Conservation (phyloP, 305 asterid species). For the Solanum hybrid region DNA sequence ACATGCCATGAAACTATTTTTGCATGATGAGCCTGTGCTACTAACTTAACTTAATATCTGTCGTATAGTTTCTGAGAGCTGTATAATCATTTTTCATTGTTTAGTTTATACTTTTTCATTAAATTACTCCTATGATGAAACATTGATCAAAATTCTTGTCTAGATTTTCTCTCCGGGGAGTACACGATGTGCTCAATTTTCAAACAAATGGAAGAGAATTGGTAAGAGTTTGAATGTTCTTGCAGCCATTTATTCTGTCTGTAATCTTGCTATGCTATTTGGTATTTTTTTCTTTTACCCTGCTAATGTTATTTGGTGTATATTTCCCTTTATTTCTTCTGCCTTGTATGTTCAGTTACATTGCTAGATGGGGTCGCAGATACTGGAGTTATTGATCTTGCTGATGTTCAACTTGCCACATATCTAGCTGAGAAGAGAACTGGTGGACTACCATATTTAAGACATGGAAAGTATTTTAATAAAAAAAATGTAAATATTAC, state of each 20-base stretch:
- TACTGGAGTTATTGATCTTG: constrained; percentile 74
- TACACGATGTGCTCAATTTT: constrained; percentile 54
- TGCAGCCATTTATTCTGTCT: neutral
- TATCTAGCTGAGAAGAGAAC: constrained; percentile 81
- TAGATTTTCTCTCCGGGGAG: constrained; percentile 76
- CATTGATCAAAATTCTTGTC: constrained; percentile 16
- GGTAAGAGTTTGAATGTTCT: constrained; percentile 29
- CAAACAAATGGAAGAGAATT: constrained; percentile 65
- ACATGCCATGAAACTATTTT: neutral
- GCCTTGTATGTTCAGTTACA: constrained; percentile 31
- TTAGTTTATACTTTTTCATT: neutral
- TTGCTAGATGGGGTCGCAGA: constrained; percentile 77
- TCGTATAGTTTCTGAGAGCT: neutral
- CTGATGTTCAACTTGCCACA: constrained; percentile 59
- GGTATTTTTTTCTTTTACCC: neutral
- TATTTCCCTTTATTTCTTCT: neutral
- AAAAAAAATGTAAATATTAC: neutral
- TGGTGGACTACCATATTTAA: constrained; percentile 68
- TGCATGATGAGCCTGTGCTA: neutral
- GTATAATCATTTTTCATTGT: neutral
- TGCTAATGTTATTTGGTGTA: constrained; percentile 10
- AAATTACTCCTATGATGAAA: neutral
- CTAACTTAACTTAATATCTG: neutral
- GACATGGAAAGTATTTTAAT: constrained; percentile 50
- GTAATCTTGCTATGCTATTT: neutral